Conservation (phyloP, 768 basidiomycete genomes). For the Boletus tomentosulus region DNA sequence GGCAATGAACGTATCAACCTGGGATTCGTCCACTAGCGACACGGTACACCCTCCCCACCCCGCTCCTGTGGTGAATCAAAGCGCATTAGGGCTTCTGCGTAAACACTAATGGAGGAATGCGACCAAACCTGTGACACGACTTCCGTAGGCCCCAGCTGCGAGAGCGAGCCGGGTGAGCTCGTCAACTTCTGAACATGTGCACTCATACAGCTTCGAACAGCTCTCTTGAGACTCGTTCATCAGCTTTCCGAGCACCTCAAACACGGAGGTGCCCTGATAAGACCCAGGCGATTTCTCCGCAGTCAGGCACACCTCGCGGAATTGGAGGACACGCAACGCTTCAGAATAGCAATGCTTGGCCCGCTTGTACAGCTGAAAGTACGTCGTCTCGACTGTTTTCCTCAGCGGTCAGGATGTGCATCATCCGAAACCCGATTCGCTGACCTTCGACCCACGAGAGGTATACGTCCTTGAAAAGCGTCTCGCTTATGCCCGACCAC, state of each 20-base stretch:
- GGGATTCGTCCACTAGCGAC: conserved; percentile 64
- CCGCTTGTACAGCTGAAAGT: conserved; percentile 82
- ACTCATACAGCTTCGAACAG: conserved; percentile 68
- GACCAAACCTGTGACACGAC: conserved; percentile 71
- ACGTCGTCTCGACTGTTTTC: conserved; percentile 62
- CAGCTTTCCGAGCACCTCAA: conserved; percentile 56
- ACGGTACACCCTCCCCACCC: conserved; percentile 93
- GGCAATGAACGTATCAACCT: conserved; percentile 61
- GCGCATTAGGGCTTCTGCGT: background rate
- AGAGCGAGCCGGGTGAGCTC: conserved; percentile 59
- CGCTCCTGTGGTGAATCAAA: conserved; percentile 47
- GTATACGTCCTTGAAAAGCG: conserved; percentile 62
- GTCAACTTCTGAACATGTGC: conserved; percentile 78
- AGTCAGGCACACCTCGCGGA: conserved; percentile 62
- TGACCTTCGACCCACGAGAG: conserved; percentile 77
- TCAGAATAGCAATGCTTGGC: conserved; percentile 80
- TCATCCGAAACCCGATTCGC: conserved; percentile 14
- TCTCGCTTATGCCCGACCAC: conserved; percentile 52
- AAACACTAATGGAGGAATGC: background rate
- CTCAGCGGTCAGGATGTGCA: background rate
- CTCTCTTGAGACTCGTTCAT: conserved; percentile 79
- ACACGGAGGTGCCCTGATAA: conserved; percentile 24
- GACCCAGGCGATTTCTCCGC: conserved; percentile 24
- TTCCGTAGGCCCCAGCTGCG: conserved; percentile 73
- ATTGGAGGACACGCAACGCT: conserved; percentile 74